Base-by-base conservation (phyloP, 257 asterid species). In the Mitragyna speciosa region DNA sequence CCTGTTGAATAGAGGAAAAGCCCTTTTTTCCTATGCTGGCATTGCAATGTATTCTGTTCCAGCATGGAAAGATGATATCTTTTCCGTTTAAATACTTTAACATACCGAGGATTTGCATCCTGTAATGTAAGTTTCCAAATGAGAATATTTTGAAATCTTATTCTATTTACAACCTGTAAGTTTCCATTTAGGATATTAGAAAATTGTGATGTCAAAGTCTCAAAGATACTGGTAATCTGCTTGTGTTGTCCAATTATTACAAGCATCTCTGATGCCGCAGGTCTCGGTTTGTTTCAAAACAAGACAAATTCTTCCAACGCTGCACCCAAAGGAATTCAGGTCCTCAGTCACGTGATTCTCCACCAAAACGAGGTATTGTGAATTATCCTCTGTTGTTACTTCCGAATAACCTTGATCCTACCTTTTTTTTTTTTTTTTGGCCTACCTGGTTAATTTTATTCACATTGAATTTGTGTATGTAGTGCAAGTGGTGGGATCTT, bases 261-360 rank as follows among this genome's bases (percentile, higher is more conserved):
- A 11, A 22, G 28, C 63, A 28, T 73, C 64, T 76, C 68, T 67
- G 51, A 20, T 82, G 24, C 43, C 69, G 84, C 90, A 94, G 99
- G 78, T 86, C 91, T 80, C 84, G 89, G 43, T 86, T 85, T 66
- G 82, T 78, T 84, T 83, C 94, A 33, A 96, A 91, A 78, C 96
- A 86, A 52, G 96, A 89, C 70, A 96, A 89, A 36, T 92, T 92
- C 87, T 92, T 77, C 86, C 79, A 86, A 0, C 92, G 97, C 4
- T 94, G 98, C 85, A 86, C 85, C 30, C 92, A 92, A 17, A 85
- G 94, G 87, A 87, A 86, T 78, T 76, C 93, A 51, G 99, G 97
- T 75, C 98, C 97, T 51, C 97, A 96, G 84, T 90, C 98, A 56
- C 97, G 97, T 28, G 98, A 94, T 81, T 83, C 96, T 75, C 97